Evolutionary conservation across 192 early-diverging fungal species (phyloP).

Genomic region (Pilobolus umbonatus): DNA sequence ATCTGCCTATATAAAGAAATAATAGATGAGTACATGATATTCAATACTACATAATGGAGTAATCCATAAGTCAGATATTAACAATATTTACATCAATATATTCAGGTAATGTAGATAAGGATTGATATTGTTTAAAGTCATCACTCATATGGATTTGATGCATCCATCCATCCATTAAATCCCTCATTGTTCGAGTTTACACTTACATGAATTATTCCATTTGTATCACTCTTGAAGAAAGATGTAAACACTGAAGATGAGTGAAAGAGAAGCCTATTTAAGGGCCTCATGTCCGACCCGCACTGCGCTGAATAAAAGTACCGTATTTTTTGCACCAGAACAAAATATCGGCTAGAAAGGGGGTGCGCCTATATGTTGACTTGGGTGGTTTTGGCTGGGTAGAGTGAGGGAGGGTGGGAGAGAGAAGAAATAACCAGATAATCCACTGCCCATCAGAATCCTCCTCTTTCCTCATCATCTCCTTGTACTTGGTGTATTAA

Average conservation of each 20-base stretch:
- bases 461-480: slow-evolving; percentile 17
- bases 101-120: slow-evolving; percentile 2
- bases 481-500: slow-evolving; percentile 16
- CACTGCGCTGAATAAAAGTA: too few species aligned
- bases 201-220: too few species aligned
- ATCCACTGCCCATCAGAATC: neutral
- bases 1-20: too few species aligned
- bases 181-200: neutral
- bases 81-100: neutral
- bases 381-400: neutral
- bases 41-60: too few species aligned
- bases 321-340: neutral
- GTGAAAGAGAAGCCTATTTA: neutral
- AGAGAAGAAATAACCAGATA: neutral
- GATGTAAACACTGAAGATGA: neutral
- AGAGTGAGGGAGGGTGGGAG: neutral
- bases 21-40: too few species aligned
- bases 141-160: neutral
- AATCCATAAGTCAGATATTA: too few species aligned
- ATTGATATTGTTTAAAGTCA: neutral
- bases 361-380: neutral
- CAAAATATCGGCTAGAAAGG: too few species aligned
- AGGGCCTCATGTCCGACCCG: too few species aligned
- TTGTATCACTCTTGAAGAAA: neutral
- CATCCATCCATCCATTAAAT: neutral